phyloP scores from a whole-genome alignment of 495 filamentous ascomycete species.

The Rostrohypoxylon terebratum region DNA sequence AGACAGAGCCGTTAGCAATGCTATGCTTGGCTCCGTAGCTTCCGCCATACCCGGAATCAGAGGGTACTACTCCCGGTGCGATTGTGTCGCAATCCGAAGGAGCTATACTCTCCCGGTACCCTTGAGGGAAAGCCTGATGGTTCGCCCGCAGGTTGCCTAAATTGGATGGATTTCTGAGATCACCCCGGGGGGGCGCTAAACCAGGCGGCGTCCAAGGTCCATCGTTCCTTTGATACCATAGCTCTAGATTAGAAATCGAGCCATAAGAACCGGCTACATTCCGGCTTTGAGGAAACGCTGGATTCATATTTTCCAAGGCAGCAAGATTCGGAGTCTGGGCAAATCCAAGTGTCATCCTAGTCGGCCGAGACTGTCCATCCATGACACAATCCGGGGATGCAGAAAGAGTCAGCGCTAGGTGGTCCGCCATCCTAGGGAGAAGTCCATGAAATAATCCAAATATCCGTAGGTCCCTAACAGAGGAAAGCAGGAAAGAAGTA shows the following conservation, averaged over 20 bases:
- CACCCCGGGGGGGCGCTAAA: constrained; percentile 32
- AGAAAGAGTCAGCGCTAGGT: constrained; percentile 34
- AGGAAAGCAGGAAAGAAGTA: constrained; percentile 15
- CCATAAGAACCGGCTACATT: constrained; percentile 25
- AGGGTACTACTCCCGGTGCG: constrained; percentile 59
- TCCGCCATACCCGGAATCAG: constrained; percentile 74
- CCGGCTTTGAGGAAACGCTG: constrained; percentile 22
- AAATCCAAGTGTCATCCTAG: constrained; percentile 30
- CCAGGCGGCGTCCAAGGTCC: constrained; percentile 54
- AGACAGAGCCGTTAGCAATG: constrained; percentile 62
- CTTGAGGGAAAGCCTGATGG: constrained; percentile 17
- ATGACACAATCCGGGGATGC: constrained; percentile 34
- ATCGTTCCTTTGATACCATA: constrained; percentile 54
- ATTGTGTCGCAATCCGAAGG: constrained; percentile 70
- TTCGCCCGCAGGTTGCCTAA: constrained; percentile 21
- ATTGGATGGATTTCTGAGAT: constrained; percentile 30
- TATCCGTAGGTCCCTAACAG: background rate
- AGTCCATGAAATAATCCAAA: constrained; percentile 10
- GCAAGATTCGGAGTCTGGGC: constrained; percentile 30
- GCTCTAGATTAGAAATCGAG: constrained; percentile 41
- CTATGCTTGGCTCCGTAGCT: constrained; percentile 56
- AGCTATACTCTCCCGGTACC: constrained; percentile 45
- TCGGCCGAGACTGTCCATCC: constrained; percentile 29
- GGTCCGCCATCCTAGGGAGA: constrained; percentile 38
- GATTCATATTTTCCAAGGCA: constrained; percentile 28